Evolutionary conservation across 106 monocot species (phyloP).

Genomic region (Posidonia australis): DNA sequence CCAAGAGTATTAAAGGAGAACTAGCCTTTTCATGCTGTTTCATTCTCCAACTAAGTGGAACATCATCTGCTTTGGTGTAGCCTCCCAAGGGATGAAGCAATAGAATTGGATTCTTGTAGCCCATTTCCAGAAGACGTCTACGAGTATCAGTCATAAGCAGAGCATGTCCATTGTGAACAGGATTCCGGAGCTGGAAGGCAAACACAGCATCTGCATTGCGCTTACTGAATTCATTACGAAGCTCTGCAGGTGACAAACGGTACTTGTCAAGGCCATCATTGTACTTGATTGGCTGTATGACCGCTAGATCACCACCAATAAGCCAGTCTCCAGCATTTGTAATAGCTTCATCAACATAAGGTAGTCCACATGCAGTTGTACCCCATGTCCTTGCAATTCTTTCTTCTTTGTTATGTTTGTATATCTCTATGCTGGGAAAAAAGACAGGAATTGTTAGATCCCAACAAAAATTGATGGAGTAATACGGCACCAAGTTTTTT

Average conservation of each 20-base stretch:
- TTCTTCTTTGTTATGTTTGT: constrained; percentile 92
- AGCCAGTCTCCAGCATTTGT: constrained; percentile 79
- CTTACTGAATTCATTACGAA: constrained; percentile 65
- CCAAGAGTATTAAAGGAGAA: neutral
- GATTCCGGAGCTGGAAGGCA: constrained; percentile 94
- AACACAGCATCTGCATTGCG: constrained; percentile 94
- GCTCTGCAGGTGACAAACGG: constrained; percentile 71
- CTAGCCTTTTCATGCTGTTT: constrained; percentile 91
- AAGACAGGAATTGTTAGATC: neutral
- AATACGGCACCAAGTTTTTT: too few relatives aligned
- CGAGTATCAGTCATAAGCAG: constrained; percentile 91
- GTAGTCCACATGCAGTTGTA: constrained; percentile 71
- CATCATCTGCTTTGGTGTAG: constrained; percentile 93
- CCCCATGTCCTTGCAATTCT: constrained; percentile 96
- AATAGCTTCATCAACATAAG: constrained; percentile 76
- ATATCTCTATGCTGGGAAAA: constrained; percentile 74
- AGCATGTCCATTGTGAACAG: constrained; percentile 96
- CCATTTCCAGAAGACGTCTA: constrained; percentile 71
- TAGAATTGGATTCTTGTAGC: constrained; percentile 75
- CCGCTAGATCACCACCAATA: constrained; percentile 81
- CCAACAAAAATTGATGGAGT: neutral
- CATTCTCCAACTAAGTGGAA: constrained; percentile 90
- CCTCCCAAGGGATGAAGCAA: constrained; percentile 88
- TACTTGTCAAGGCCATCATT: constrained; percentile 84
- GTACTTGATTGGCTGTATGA: constrained; percentile 82